These are phyloP conservation scores for Salix udensis DNA, from an alignment of 345 rosid species.

Conservation along the genomic window DNA sequence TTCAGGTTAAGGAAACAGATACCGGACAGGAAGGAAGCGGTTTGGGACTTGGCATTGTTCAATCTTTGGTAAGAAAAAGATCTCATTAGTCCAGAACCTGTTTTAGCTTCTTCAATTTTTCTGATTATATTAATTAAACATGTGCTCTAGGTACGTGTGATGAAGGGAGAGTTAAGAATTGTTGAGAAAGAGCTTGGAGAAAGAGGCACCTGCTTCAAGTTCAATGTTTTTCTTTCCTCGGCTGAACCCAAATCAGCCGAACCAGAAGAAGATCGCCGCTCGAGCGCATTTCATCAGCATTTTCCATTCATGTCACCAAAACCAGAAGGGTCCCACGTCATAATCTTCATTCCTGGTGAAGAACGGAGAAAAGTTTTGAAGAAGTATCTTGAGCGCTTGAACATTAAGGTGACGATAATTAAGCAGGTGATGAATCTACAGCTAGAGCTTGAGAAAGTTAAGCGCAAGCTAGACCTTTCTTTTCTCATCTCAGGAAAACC, in stretches of 20 bases:
- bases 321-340: conserved; percentile 30
- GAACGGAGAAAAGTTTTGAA: conserved; percentile 30
- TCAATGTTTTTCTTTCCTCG: conserved; percentile 28
- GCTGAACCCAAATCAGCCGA: neutral
- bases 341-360: conserved; percentile 25
- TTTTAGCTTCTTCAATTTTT: neutral
- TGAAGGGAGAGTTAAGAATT: conserved; percentile 36
- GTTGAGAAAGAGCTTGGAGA: conserved; percentile 35
- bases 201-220: conserved; percentile 39
- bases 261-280: conserved; percentile 16
- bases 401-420: conserved; percentile 25
- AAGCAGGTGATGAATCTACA: conserved; percentile 16
- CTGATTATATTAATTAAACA: neutral
- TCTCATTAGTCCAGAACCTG: no score
- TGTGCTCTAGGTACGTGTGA: conserved; percentile 21
- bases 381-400: conserved; percentile 31
- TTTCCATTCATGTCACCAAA: conserved; percentile 23
- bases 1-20: conserved; percentile 37
- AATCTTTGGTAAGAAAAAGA: conserved; percentile 27
- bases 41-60: conserved; percentile 41
- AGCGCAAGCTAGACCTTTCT: conserved; percentile 17
- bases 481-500: conserved; percentile 7
- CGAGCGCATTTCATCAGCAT: conserved; percentile 15
- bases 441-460: conserved; percentile 20
- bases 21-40: conserved; percentile 34